Base-by-base conservation (phyloP, 768 basidiomycete genomes). In the Collybia sordida region DNA sequence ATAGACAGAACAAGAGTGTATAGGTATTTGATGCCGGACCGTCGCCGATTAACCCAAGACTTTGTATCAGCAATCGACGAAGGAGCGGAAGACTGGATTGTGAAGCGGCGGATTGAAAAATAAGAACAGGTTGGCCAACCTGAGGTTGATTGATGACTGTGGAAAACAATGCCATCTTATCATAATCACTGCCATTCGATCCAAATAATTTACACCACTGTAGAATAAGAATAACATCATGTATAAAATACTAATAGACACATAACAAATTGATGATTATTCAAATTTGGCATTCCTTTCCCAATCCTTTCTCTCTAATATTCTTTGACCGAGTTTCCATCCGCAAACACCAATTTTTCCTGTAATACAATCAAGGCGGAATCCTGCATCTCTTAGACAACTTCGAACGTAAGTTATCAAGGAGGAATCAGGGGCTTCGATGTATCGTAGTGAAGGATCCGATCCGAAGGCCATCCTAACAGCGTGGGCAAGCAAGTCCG, bases 401-500 rank as follows among this genome's bases (percentile, higher is more conserved):
- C 67, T 52, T n/a, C 73, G 64, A 31, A 74, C 65, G 54, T 86
- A 86, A 1, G 65, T 62, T n/a, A 72, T 65, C 4, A 90, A 71
- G 4, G 81, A 73, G 1, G 78, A 80, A 23, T 79, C 77, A 0
- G 61, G 44, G 1, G 74, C 73, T 49, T 72, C 70, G 47, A 90
- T 72, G 22, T 63, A 64, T 53, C 77, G 62, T 48, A 87, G 64
- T 15, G 60, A 64, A 8, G 61, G 42, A 46, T 74, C 65, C 7
- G 66, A 58, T 11, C 70, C 62, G 62, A 92, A 90, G n/a, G 82
- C 79, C 47, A 78, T 73, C 25, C 71, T 63, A 21, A 83, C 61
- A 0, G 85, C 86, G 59, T 81, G 73, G n/a, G 71, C 60, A 6
- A 92, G 68, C 23, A 92, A 62, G 60, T 91, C 89, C 15, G 80